Evolutionary conservation across 192 early-diverging fungal genomes (phyloP).

Genomic region (Pecoramyces ruminantium): DNA sequence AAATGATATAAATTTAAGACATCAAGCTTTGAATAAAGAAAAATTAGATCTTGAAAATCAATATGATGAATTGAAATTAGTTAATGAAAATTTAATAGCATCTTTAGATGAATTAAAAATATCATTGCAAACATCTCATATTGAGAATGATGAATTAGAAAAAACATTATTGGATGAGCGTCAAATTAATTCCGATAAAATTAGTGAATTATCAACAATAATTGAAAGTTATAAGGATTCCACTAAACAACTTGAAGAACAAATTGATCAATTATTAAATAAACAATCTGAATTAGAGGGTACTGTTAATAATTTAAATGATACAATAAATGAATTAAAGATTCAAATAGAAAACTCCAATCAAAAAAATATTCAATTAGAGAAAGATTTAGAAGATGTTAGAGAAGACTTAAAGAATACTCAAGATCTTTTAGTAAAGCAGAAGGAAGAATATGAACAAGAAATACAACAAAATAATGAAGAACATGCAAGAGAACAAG

Average conservation of each 20-base stretch:
- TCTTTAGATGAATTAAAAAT: neutral
- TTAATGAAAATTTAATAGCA: neutral
- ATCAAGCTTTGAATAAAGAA: neutral
- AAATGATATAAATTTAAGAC: neutral
- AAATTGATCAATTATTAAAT: neutral
- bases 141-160: neutral
- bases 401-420: neutral
- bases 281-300: neutral
- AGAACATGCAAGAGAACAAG: neutral
- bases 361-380: neutral
- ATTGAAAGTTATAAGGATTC: neutral
- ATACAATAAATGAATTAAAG: neutral
- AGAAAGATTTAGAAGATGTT: neutral
- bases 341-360: neutral
- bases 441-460: neutral
- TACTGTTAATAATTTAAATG: neutral
- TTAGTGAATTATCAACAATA: neutral
- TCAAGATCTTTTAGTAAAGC: neutral
- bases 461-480: neutral
- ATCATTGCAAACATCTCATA: neutral
- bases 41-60: neutral
- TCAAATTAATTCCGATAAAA: neutral
- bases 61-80: neutral
- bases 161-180: neutral
- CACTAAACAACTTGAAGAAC: neutral